These are phyloP conservation scores for Candida ascalaphidarum DNA, from an alignment of 805 yeast species.

Conservation along the genomic window DNA sequence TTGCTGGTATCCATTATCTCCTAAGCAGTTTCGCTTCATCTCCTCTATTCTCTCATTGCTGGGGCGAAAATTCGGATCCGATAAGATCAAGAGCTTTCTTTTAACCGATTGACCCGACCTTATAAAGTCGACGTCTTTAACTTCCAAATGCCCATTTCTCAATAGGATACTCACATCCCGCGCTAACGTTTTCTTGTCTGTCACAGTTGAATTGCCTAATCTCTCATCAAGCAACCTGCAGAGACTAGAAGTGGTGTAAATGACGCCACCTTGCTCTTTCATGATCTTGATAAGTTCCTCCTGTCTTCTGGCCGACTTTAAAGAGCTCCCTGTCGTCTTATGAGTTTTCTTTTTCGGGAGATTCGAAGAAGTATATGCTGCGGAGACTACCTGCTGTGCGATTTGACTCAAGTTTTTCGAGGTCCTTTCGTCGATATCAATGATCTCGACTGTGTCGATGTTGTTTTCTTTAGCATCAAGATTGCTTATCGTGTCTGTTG, in stretches of 20 bases:
- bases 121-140: conserved; percentile 13
- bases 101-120: conserved; percentile 19
- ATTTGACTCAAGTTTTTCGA: too few species aligned
- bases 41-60: conserved; percentile 18
- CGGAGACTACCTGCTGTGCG: too few species aligned
- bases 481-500: conserved; percentile 1
- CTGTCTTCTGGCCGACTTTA: conserved; percentile 23
- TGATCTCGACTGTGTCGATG: neutral
- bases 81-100: conserved; percentile 22
- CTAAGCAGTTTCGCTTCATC: conserved; percentile 14
- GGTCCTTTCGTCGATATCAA: neutral
- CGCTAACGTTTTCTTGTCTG: conserved; percentile 31
- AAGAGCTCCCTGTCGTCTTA: conserved; percentile 8
- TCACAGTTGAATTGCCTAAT: conserved; percentile 17
- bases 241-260: conserved; percentile 23
- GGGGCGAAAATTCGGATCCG: conserved; percentile 19
- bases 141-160: conserved; percentile 11
- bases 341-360: too few species aligned
- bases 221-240: conserved; percentile 22
- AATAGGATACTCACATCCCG: conserved; percentile 26
- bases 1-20: conserved; percentile 14
- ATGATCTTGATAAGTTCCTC: conserved; percentile 19
- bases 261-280: conserved; percentile 29
- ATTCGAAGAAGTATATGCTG: too few species aligned
- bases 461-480: neutral